Evolutionary conservation across 768 basidiomycete species (phyloP).

Genomic region (Xanthoconium stramineum): DNA sequence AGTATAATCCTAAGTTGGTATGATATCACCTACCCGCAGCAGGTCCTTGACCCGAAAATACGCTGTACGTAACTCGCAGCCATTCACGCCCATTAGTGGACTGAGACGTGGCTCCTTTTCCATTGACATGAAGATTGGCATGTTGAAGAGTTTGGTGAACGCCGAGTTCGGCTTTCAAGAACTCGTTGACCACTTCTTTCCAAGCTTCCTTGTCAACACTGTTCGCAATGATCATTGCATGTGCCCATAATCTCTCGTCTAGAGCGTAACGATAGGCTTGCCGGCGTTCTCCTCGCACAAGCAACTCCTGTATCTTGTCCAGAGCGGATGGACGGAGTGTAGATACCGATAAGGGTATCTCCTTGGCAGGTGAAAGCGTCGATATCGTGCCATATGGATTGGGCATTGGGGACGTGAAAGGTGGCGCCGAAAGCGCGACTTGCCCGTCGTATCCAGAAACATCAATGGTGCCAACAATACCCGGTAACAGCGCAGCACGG

Average conservation of each 20-base stretch:
- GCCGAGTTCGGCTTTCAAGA: conserved; percentile 73
- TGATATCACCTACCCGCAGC: conserved; percentile 51
- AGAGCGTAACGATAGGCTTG: conserved; percentile 87
- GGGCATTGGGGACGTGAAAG: conserved; percentile 29
- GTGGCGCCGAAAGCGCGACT: conserved; percentile 22
- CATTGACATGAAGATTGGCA: conserved; percentile 12
- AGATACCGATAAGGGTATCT: conserved; percentile 55
- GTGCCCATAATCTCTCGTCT: conserved; percentile 89
- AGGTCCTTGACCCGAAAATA: conserved; percentile 82
- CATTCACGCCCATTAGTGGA: conserved; percentile 60
- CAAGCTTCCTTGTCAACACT: conserved; percentile 91
- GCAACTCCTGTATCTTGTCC: conserved; percentile 73
- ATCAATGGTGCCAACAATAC: conserved; percentile 34
- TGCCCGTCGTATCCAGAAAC: conserved; percentile 23
- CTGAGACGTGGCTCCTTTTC: conserved; percentile 20
- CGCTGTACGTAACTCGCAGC: conserved; percentile 75
- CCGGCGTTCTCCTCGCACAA: conserved; percentile 80
- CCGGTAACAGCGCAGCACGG: conserved; percentile 67
- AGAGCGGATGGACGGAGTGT: conserved; percentile 61
- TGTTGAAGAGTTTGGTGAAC: conserved; percentile 29
- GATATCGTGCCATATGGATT: conserved; percentile 17
- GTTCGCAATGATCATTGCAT: conserved; percentile 92
- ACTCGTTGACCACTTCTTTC: conserved; percentile 88
- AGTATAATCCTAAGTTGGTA: neutral
- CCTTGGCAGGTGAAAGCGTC: conserved; percentile 34